These are phyloP conservation scores for Casuarina glauca DNA, from an alignment of 306 rosid genomes.

Conservation along the genomic window DNA sequence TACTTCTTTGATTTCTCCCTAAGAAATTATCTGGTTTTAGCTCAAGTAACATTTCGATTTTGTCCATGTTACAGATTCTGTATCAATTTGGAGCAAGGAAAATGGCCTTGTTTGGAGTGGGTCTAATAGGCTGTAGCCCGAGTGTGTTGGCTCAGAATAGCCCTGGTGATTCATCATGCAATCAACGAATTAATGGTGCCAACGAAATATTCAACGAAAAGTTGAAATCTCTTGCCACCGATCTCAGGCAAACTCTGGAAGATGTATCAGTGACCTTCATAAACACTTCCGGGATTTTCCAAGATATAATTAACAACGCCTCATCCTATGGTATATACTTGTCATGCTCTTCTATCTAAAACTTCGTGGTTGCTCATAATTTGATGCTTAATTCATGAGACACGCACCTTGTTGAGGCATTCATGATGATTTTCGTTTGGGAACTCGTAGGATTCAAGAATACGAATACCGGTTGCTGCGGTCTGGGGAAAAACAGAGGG, in stretches of 20 bases:
- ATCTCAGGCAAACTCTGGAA: slow-evolving; percentile 52
- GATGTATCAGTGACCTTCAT: slow-evolving; percentile 70
- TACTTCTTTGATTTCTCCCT: background rate
- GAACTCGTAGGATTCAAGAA: slow-evolving; percentile 60
- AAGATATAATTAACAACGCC: slow-evolving; percentile 66
- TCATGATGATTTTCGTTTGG: background rate
- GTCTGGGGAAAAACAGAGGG: slow-evolving; percentile 92
- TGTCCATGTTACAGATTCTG: slow-evolving; percentile 42
- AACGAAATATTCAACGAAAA: slow-evolving; percentile 70
- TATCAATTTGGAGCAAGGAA: slow-evolving; percentile 89
- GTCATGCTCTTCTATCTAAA: background rate
- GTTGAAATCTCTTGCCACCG: slow-evolving; percentile 63
- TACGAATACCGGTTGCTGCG: slow-evolving; percentile 80
- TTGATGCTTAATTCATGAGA: too few relatives aligned
- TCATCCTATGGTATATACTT: slow-evolving; percentile 59
- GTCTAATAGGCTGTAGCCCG: slow-evolving; percentile 91
- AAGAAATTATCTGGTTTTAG: background rate
- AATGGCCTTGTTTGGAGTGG: slow-evolving; percentile 77
- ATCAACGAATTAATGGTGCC: slow-evolving; percentile 67
- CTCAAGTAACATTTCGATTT: background rate
- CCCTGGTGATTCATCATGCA: slow-evolving; percentile 77
- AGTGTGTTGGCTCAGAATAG: slow-evolving; percentile 77
- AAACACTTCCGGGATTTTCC: slow-evolving; percentile 69
- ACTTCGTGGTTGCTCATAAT: too few relatives aligned
- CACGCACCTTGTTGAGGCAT: background rate